Percentiles rank a stretch among this genome's conserved stretches.
These are phyloP conservation scores for Pythium aquatile DNA, from an alignment of 352 stramenopile genomes.

Conservation along the genomic window DNA sequence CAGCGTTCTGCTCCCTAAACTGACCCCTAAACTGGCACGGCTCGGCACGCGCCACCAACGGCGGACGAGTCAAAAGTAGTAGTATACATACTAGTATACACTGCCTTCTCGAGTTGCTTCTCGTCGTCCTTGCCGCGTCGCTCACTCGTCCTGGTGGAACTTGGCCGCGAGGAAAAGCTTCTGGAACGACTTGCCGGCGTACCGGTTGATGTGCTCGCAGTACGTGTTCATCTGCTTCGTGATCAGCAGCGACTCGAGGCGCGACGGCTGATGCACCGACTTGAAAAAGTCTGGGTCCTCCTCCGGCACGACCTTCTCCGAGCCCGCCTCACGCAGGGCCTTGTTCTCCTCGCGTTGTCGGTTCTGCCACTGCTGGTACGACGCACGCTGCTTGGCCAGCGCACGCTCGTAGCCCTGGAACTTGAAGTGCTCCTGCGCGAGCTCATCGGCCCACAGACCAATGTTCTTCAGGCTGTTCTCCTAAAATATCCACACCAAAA, in stretches of 20 bases:
- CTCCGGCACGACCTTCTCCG: constrained; percentile 68
- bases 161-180: constrained; percentile 90
- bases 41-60: neutral
- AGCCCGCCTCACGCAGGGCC: constrained; percentile 67
- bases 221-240: constrained; percentile 93
- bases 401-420: constrained; percentile 89
- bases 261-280: constrained; percentile 83
- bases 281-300: constrained; percentile 88
- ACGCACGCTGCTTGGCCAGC: constrained; percentile 79
- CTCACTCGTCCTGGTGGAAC: constrained; percentile 82
- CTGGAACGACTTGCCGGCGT: constrained; percentile 88
- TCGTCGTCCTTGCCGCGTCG: neutral
- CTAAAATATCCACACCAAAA: constrained; percentile 26
- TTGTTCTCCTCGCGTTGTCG: constrained; percentile 91
- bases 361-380: constrained; percentile 86
- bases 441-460: constrained; percentile 96
- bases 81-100: constrained; percentile 18
- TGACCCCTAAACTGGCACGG: constrained; percentile 2
- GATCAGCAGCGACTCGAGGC: constrained; percentile 86
- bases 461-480: constrained; percentile 99
- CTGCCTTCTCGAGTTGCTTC: constrained; percentile 2
- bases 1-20: constrained; percentile 1
- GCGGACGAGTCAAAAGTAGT: constrained; percentile 9
- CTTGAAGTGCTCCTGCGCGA: constrained; percentile 95
- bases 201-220: constrained; percentile 91